phyloP scores from a whole-genome alignment of 495 filamentous ascomycete species.

The Podospora australis region DNA sequence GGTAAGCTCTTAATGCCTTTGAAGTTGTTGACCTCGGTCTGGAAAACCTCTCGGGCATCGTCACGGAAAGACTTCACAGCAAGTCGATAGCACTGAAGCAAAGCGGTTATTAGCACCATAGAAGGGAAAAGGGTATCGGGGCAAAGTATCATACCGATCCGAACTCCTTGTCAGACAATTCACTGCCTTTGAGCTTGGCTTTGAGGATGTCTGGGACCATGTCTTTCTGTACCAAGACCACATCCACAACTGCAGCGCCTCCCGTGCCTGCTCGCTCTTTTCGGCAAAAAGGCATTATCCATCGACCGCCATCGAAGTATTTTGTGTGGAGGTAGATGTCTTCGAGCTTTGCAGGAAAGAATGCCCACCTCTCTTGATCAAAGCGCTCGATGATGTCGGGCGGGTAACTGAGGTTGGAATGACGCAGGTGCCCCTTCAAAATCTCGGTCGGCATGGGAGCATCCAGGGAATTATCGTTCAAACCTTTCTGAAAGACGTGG shows the following conservation, averaged over 20 bases:
- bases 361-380: conserved; percentile 21
- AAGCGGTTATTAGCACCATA: background rate
- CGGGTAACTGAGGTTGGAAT: background rate
- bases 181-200: background rate
- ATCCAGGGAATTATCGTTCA: background rate
- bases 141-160: background rate
- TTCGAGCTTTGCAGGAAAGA: conserved; percentile 6
- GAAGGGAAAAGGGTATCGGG: background rate
- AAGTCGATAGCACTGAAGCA: background rate
- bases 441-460: background rate
- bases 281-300: conserved; percentile 27
- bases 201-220: conserved; percentile 19
- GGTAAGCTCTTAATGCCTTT: conserved; percentile 10
- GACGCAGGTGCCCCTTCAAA: background rate
- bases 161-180: background rate
- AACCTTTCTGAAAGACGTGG: background rate
- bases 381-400: conserved; percentile 20
- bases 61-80: background rate
- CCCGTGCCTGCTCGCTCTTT: conserved; percentile 23
- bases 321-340: background rate
- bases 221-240: conserved; percentile 27
- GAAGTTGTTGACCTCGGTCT: conserved; percentile 29
- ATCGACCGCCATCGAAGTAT: background rate
- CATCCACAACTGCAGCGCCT: conserved; percentile 29
- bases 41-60: background rate